Evolutionary conservation across 2,329 filamentous ascomycete species (phyloP).

Genomic region (Talaromyces funiculosus): DNA sequence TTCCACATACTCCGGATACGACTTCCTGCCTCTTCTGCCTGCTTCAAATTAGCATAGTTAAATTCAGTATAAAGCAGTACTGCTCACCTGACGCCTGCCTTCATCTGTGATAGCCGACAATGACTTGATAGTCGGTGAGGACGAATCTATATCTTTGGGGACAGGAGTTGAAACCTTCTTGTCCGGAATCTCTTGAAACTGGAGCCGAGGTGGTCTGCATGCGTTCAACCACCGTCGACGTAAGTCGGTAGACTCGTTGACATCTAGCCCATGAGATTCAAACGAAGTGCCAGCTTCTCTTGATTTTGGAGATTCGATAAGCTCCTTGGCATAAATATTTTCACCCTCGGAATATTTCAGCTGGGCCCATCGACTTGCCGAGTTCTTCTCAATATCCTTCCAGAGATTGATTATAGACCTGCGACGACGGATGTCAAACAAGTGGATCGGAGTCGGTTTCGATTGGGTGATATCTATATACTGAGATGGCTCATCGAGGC

Average conservation of each 20-base stretch:
- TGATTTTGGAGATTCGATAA: not conserved
- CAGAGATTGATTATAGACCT: slow-evolving; percentile 36
- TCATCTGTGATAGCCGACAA: slow-evolving; percentile 19
- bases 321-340: too few species aligned
- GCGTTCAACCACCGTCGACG: slow-evolving; percentile 12
- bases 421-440: slow-evolving; percentile 43
- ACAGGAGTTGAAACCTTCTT: not conserved
- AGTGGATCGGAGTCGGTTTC: slow-evolving; percentile 33
- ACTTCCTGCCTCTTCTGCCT: slow-evolving; percentile 21
- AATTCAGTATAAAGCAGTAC: not conserved
- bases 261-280: not conserved
- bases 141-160: not conserved
- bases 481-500: slow-evolving; percentile 39
- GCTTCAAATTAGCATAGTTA: slow-evolving; percentile 9
- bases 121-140: slow-evolving; percentile 1
- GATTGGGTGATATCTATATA: slow-evolving; percentile 10
- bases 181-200: not conserved
- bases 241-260: not conserved
- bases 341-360: not conserved
- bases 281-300: not conserved
- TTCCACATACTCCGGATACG: slow-evolving; percentile 11
- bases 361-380: not conserved
- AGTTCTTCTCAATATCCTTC: slow-evolving; percentile 27
- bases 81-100: slow-evolving; percentile 21
- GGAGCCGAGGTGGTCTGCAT: slow-evolving; percentile 18